Evolutionary conservation across 257 asterid genomes (phyloP), one percentile per base, ranked within the genome.

Genomic region (Scutellaria barbata): DNA sequence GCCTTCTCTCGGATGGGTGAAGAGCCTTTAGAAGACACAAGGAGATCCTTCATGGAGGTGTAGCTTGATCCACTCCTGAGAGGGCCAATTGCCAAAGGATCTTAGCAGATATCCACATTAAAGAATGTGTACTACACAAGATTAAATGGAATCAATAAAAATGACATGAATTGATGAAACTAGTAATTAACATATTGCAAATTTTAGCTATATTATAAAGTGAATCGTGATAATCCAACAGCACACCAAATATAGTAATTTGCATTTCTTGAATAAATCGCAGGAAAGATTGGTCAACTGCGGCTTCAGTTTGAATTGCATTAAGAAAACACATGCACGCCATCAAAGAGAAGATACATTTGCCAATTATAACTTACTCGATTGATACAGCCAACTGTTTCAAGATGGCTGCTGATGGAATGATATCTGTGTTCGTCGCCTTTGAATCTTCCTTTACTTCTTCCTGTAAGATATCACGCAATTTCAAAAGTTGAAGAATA

Each of bases 1-100:
- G 97, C 98, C 82, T 88, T 88, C 85, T 95, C 97, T 76, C 92
- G 87, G 71, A 94, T 89, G 70, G 99, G 98, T 59, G 99, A 95
- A 74, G 98, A 88, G 41, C 76, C 88, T 78, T 79, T 86, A 71
- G 99, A 92, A 74, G 98, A 85, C 45, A 84, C 85, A 67, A 84
- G 85, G 74, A 95, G 88, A 71, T 89, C 98, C 78, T 80, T 95
- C 91, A 92, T 85, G 80, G 99, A 81, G 81, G 72, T 85, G 82
- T 78, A 85, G 72, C 76, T 84, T 77, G 75, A 74, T 63, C 89
- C 92, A 66, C 94, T 77, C 78, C 98, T 92, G 81, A 67, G 65
- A 77, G 39, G 51, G 40, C 52, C 75, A 66, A 69, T 3, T 70
- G 67, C 46, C 69, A 76, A 48, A 60, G 42, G 39, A 40, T 46